Percentiles rank a stretch among this genome's conserved stretches.
Conservation (phyloP, 1,139 yeast species). For the Lodderomyces metapsilosis region DNA sequence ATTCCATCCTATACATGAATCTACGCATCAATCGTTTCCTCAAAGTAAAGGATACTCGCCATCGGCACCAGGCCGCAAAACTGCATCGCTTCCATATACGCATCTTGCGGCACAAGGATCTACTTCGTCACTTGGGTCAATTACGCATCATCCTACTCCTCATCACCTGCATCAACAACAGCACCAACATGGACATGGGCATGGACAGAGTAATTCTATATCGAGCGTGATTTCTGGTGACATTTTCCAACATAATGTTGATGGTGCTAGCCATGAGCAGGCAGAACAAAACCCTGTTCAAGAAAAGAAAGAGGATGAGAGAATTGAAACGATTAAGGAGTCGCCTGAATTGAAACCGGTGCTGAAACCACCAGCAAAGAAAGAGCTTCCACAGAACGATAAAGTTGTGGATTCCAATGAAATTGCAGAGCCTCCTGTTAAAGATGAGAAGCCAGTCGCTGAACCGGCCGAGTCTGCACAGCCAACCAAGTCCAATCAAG, state of each 20-base stretch:
- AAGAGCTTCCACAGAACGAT: neutral
- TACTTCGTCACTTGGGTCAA: slow-evolving; percentile 14
- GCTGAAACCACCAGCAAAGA: slow-evolving; percentile 2
- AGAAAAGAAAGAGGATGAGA: slow-evolving; percentile 21
- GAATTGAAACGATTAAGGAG: slow-evolving; percentile 20
- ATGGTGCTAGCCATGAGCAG: neutral
- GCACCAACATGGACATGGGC: neutral
- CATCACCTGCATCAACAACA: slow-evolving; percentile 3
- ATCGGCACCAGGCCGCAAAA: slow-evolving; percentile 9
- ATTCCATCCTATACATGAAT: neutral
- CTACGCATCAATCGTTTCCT: neutral
- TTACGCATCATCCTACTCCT: slow-evolving; percentile 2
- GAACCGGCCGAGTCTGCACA: slow-evolving; percentile 8
- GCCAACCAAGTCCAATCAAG: too few species aligned
- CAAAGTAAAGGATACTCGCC: slow-evolving; percentile 9
- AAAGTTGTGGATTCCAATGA: neutral
- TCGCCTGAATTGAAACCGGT: slow-evolving; percentile 14
- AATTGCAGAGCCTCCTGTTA: neutral
- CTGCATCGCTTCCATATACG: slow-evolving; percentile 8
- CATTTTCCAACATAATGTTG: slow-evolving; percentile 11
- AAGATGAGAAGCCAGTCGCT: neutral
- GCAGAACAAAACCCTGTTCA: neutral
- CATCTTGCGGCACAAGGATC: slow-evolving; percentile 11
- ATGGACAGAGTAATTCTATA: slow-evolving; percentile 23
- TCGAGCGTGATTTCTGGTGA: slow-evolving; percentile 26